Base-by-base conservation (phyloP, 2,329 filamentous ascomycete species). In the Pseudogymnoascus sp. region DNA sequence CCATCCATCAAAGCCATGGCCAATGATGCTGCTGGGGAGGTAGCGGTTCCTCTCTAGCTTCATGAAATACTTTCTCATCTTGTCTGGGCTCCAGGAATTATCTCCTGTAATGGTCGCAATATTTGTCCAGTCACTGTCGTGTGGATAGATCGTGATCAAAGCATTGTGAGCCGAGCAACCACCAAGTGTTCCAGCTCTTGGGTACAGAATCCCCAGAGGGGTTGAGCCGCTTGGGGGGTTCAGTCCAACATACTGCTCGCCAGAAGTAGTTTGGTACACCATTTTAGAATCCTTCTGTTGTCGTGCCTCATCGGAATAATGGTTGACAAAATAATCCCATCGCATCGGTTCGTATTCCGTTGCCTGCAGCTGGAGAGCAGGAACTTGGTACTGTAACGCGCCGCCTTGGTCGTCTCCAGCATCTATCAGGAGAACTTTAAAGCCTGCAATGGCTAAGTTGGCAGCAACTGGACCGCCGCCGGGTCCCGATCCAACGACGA, bases 261-360 rank as follows among this genome's bases (percentile, higher is more conserved):
- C 69, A 37, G 64, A 59, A n/a, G 63, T 40, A 11, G 40, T 76
- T 5, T 73, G 66, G 69, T 80, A 83, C 5, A 77, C 76, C 65
- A 79, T 79, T 71, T 84, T 82, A 46, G 74, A 77, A 67, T 83
- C 79, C 37, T 74, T 71, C 63, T 77, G 72, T 66, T 80, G 77
- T 28, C 77, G 74, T 8, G 70, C 69, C 63, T 78, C 69, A 65
- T 82, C 75, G 5, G 75, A 71, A 69, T 81, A 83, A 69, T 83
- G 81, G 59, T 77, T 76, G 63, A 83, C 79, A 64, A 77, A 84
- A 71, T 80, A 83, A 71, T 82, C 79, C 81, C 81, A 84, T 63
- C 74, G 71, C 70, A 80, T 75, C 11, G 74, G 75, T 36, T 73
- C 70, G 65, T 82, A 77, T 68, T 82, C 77, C 18, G 77, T 79